Conservation (phyloP, 352 stramenopile genomes). For the Phytophthora nicotianae region DNA sequence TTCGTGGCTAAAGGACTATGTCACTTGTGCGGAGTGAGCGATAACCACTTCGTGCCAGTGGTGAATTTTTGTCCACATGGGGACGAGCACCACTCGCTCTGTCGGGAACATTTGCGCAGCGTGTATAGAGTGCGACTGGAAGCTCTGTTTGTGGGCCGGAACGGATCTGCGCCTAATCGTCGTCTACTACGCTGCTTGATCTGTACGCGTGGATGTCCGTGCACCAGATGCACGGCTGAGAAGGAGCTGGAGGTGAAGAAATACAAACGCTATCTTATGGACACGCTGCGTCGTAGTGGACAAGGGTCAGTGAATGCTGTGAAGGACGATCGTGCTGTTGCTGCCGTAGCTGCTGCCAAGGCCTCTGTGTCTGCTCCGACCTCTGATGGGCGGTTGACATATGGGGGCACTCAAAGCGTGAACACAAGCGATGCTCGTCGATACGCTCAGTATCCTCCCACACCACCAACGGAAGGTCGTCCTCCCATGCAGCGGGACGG, state of each 20-base stretch:
- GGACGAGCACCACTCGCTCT: slow-evolving; percentile 71
- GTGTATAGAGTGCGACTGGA: slow-evolving; percentile 74
- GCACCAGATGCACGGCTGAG: slow-evolving; percentile 50
- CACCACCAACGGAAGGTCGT: slow-evolving; percentile 7
- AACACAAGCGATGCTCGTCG: slow-evolving; percentile 11
- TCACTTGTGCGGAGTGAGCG: slow-evolving; percentile 61
- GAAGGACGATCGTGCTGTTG: slow-evolving; percentile 6
- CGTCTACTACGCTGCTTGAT: slow-evolving; percentile 67
- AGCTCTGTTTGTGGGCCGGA: slow-evolving; percentile 75
- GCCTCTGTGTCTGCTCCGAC: background rate
- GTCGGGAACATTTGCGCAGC: slow-evolving; percentile 73
- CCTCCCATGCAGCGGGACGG: slow-evolving; percentile 11
- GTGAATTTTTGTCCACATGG: slow-evolving; percentile 81
- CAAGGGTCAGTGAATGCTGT: slow-evolving; percentile 13
- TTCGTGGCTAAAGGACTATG: slow-evolving; percentile 78
- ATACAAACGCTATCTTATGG: slow-evolving; percentile 45
- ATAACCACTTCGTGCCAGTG: slow-evolving; percentile 60
- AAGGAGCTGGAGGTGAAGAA: slow-evolving; percentile 40
- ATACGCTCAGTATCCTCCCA: slow-evolving; percentile 25
- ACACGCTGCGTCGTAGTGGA: slow-evolving; percentile 36
- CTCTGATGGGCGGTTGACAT: slow-evolving; percentile 9
- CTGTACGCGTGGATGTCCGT: slow-evolving; percentile 64
- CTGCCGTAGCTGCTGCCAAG: slow-evolving; percentile 1
- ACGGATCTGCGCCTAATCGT: slow-evolving; percentile 68
- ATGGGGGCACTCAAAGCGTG: slow-evolving; percentile 12